Conservation (phyloP, 306 rosid genomes). For the Vigna trinervia region DNA sequence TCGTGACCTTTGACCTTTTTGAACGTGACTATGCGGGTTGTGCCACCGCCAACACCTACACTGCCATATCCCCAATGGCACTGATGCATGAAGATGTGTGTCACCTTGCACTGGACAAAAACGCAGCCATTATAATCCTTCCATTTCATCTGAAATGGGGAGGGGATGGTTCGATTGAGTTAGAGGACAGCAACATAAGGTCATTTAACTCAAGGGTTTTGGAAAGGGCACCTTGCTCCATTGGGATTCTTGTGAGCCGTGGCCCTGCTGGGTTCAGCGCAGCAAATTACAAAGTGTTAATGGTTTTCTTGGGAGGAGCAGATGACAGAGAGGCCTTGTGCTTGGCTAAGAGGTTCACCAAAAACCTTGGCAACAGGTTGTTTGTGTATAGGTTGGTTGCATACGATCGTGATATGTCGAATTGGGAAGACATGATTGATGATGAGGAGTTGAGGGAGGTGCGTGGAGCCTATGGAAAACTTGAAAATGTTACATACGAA, state of each 20-base stretch:
- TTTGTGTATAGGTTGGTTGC: slow-evolving; percentile 42
- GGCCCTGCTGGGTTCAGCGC: neutral
- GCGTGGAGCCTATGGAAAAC: slow-evolving; percentile 18
- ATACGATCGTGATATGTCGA: neutral
- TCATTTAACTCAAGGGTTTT: slow-evolving; percentile 49
- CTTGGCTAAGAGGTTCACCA: slow-evolving; percentile 49
- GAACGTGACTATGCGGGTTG: slow-evolving; percentile 37
- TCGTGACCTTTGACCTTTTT: slow-evolving; percentile 43
- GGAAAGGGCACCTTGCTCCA: slow-evolving; percentile 56
- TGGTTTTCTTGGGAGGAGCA: slow-evolving; percentile 58
- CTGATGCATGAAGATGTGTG: slow-evolving; percentile 59
- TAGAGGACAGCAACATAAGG: slow-evolving; percentile 44
- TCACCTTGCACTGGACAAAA: slow-evolving; percentile 53
- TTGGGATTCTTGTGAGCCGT: slow-evolving; percentile 53
- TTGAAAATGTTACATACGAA: slow-evolving; percentile 37
- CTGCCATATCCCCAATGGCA: slow-evolving; percentile 50
- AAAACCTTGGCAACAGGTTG: slow-evolving; percentile 29
- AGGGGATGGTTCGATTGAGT: slow-evolving; percentile 45
- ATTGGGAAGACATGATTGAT: slow-evolving; percentile 52
- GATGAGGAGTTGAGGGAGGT: slow-evolving; percentile 44
- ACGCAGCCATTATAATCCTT: slow-evolving; percentile 47
- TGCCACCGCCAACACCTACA: slow-evolving; percentile 39
- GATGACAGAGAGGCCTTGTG: slow-evolving; percentile 63
- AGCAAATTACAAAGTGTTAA: slow-evolving; percentile 20
- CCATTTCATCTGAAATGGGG: slow-evolving; percentile 61